Evolutionary conservation across 805 yeast genomes (phyloP), one percentile per base, ranked within the genome.

Genomic region (Nakazawaea molendinolei): DNA sequence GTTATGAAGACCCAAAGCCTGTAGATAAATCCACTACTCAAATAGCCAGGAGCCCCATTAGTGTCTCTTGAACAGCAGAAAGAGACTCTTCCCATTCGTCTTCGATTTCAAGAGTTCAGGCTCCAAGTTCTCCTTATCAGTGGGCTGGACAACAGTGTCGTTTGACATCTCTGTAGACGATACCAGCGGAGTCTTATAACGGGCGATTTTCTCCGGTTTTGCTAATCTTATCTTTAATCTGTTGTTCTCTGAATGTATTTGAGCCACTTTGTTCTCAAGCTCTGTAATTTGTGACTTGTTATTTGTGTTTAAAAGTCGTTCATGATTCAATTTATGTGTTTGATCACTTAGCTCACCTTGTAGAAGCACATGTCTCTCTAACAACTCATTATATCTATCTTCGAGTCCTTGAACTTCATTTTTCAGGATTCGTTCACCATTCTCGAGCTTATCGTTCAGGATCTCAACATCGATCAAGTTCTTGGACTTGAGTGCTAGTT

Each of bases 281-380:
- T 38, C 34, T 6, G 16, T 14, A 6, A 33, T 29, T 8, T 20
- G 15, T 8, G 21, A 32, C 3, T n/a, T 14, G 12, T 33, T 28
- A 18, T 38, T 33, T 2, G 31, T 23, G 20, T 28, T 38, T 18
- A 8, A 6, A 6, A 32, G 24, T 19, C 23, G 16, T 16, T 38
- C 40, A 23, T 10, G 22, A 16, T 38, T 28, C 6, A n/a, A 33
- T 8, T 18, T 19, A 8, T 32, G 33, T 8, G 25, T 14, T 1
- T 28, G 5, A 7, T 40, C 32, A 26, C 10, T 21, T 14, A 58
- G 46, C 32, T 67, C 73, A 40, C 59, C 61, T 37, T 67, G 71
- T n/a, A 62, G 36, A 12, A 67, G 31, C 14, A 70, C 71, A 21
- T 64, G 41, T 37, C 56, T 60, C 42, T 67, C 73, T 12, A 66